Percentiles rank a stretch among this genome's conserved stretches.
These are phyloP conservation scores for Monosporascus sp. DNA, from an alignment of 2,329 filamentous ascomycete species.

Conservation along the genomic window DNA sequence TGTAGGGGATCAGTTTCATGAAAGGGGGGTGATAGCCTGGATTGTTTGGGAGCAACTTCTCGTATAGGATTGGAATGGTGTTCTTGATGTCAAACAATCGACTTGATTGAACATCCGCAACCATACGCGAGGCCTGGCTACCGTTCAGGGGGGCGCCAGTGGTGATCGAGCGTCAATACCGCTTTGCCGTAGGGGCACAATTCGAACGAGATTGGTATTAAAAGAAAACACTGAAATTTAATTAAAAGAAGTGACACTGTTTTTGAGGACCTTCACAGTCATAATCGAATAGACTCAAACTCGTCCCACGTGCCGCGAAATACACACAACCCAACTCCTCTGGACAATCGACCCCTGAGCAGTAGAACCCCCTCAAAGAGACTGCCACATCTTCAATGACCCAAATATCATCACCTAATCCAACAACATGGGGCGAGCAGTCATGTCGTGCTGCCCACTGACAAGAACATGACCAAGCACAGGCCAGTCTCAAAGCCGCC, in stretches of 20 bases:
- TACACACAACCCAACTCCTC: not conserved
- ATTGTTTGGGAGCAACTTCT: no score
- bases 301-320: no score
- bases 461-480: not conserved
- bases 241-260: not conserved
- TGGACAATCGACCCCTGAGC: not conserved
- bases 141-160: no score
- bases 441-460: not conserved
- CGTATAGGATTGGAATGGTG: no score
- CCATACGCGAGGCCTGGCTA: no score
- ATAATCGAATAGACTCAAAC: not conserved
- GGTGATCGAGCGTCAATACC: not conserved
- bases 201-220: not conserved
- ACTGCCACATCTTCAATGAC: no score
- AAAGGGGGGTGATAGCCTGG: no score
- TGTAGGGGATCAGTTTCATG: no score
- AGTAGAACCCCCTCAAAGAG: not conserved
- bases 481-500: not conserved
- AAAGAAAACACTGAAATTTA: not conserved
- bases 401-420: not conserved
- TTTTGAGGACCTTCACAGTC: not conserved
- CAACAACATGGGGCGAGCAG: not conserved
- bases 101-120: no score
- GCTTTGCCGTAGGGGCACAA: not conserved
- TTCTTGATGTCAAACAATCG: no score